Percentiles rank a stretch among this genome's conserved stretches.
Conservation (phyloP, 352 stramenopile genomes). For the Phytophthora vignae region DNA sequence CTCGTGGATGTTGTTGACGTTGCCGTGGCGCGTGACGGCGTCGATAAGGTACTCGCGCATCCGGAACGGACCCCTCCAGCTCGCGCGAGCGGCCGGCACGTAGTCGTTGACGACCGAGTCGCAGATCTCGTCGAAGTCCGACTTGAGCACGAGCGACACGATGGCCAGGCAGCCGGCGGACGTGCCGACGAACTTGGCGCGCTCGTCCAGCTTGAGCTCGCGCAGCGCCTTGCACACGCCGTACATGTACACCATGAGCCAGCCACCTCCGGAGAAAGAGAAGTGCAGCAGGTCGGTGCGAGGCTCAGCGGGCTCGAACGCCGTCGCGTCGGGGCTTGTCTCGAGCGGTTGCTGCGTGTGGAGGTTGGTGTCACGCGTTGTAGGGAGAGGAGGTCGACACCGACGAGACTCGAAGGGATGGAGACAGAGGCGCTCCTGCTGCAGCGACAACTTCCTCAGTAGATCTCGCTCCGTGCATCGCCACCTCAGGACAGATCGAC, state of each 20-base stretch:
- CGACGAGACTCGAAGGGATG: slow-evolving; percentile 9
- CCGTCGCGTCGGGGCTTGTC: neutral
- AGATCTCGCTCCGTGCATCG: slow-evolving; percentile 10
- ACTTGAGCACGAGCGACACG: slow-evolving; percentile 46
- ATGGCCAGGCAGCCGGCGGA: slow-evolving; percentile 54
- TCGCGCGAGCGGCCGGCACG: slow-evolving; percentile 41
- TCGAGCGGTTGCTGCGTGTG: neutral
- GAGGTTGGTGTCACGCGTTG: neutral
- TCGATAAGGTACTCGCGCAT: slow-evolving; percentile 65
- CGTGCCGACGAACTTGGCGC: slow-evolving; percentile 51
- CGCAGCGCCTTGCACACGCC: slow-evolving; percentile 67
- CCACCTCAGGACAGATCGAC: slow-evolving; percentile 18
- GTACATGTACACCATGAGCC: slow-evolving; percentile 71
- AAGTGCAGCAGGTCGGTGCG: slow-evolving; percentile 31
- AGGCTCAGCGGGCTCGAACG: neutral
- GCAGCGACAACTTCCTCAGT: slow-evolving; percentile 8
- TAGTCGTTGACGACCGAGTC: slow-evolving; percentile 30
- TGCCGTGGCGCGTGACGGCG: slow-evolving; percentile 39
- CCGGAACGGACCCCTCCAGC: slow-evolving; percentile 43
- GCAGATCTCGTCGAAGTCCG: slow-evolving; percentile 57
- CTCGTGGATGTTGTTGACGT: slow-evolving; percentile 40
- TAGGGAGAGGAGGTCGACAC: neutral
- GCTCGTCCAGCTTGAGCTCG: slow-evolving; percentile 45
- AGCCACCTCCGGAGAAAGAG: slow-evolving; percentile 61
- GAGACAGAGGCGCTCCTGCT: slow-evolving; percentile 8